phyloP scores from a whole-genome alignment of 768 basidiomycete genomes.

The Sporobolomyces roseus region DNA sequence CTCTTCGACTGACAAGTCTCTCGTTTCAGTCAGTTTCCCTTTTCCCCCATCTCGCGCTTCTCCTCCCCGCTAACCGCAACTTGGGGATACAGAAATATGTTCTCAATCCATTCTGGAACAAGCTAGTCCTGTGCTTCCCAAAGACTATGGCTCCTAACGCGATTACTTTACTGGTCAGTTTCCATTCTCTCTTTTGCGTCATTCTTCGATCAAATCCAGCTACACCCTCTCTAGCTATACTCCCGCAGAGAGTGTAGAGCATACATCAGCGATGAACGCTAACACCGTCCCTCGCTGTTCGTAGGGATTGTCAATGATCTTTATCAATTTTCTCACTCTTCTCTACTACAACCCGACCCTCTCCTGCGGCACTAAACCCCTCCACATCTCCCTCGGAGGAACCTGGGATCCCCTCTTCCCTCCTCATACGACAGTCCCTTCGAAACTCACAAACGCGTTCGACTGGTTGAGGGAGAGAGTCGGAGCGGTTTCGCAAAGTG shows the following conservation, averaged over 20 bases:
- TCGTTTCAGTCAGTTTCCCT: constrained; percentile 28
- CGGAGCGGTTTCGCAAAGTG: neutral
- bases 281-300: neutral
- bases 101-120: constrained; percentile 42
- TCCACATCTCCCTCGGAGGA: constrained; percentile 42
- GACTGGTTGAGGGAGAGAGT: constrained; percentile 4
- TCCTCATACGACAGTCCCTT: constrained; percentile 14
- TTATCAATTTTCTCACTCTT: constrained; percentile 77
- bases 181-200: neutral
- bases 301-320: constrained; percentile 68
- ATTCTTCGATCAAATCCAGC: neutral
- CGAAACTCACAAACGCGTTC: constrained; percentile 13
- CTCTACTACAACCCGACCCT: constrained; percentile 70
- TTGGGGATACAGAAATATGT: constrained; percentile 30
- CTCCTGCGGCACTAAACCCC: constrained; percentile 41
- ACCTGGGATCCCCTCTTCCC: constrained; percentile 45
- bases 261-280: too few relatives aligned
- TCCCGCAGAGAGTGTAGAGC: too few relatives aligned
- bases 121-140: constrained; percentile 40
- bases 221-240: too few relatives aligned
- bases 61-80: neutral
- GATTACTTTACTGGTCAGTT: constrained; percentile 34
- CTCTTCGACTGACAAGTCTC: constrained; percentile 26
- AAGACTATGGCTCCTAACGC: constrained; percentile 42
- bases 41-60: neutral